A percentile compares a stretch with the other conserved stretches of the same genome.
Evolutionary conservation across 805 yeast genomes (phyloP).

Genomic region (Ogataea wickerhamii): DNA sequence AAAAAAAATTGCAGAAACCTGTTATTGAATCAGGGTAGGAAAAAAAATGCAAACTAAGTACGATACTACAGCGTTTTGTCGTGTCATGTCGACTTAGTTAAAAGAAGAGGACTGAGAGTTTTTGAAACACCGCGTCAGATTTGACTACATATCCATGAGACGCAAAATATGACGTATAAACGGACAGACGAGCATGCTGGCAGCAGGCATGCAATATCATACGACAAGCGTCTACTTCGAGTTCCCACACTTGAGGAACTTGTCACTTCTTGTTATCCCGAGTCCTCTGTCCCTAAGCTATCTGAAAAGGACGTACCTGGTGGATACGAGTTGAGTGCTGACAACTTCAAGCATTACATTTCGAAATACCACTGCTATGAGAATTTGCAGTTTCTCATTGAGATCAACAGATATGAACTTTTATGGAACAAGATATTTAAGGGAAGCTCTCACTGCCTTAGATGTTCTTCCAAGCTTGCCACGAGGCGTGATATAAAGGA

Average conservation of each 20-base stretch:
- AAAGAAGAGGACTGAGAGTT: too few species aligned
- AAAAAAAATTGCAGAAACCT: not conserved
- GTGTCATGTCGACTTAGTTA: too few species aligned
- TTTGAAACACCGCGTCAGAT: too few species aligned
- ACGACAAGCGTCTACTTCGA: not conserved
- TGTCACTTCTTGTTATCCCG: conserved; percentile 11
- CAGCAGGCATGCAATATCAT: not conserved
- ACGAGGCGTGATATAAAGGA: not conserved
- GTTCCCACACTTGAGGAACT: conserved; percentile 13
- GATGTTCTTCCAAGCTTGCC: conserved; percentile 5
- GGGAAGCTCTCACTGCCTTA: conserved; percentile 6
- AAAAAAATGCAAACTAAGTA: too few species aligned
- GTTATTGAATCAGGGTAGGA: too few species aligned
- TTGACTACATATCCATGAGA: not conserved
- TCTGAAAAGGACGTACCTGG: not conserved
- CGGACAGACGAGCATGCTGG: not conserved
- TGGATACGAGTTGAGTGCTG: conserved; percentile 7
- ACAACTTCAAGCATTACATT: conserved; percentile 14
- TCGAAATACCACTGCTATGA: conserved; percentile 19
- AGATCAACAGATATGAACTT: conserved; percentile 17
- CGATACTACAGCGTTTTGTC: too few species aligned
- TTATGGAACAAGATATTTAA: conserved; percentile 15
- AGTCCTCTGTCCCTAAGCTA: not conserved
- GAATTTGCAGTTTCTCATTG: conserved; percentile 21
- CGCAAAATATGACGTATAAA: not conserved